Percentiles rank a stretch among this genome's conserved stretches.
Conservation (phyloP, 306 rosid species). For the Nissolia schottii region DNA sequence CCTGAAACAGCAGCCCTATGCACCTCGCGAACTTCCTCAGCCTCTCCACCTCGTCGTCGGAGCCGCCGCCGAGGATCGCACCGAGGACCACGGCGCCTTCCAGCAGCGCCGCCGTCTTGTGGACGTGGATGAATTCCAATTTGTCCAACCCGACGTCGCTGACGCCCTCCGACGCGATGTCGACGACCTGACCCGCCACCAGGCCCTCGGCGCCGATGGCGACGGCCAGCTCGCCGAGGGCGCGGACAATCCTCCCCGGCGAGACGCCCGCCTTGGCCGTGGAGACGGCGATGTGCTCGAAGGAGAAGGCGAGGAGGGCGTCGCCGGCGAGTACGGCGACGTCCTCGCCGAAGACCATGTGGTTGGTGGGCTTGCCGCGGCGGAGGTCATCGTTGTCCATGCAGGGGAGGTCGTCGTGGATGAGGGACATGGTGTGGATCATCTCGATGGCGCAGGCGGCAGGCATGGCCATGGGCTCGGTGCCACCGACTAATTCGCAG, state of each 20-base stretch:
- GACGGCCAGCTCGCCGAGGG: slow-evolving; percentile 57
- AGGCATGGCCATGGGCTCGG: slow-evolving; percentile 56
- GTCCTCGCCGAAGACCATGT: slow-evolving; percentile 81
- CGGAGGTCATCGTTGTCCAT: slow-evolving; percentile 93
- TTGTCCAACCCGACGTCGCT: slow-evolving; percentile 55
- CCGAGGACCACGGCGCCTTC: slow-evolving; percentile 71
- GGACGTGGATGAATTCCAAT: slow-evolving; percentile 64
- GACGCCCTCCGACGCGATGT: slow-evolving; percentile 54
- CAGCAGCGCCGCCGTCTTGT: slow-evolving; percentile 66
- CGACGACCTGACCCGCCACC: slow-evolving; percentile 78
- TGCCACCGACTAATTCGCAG: slow-evolving; percentile 72
- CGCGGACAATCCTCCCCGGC: slow-evolving; percentile 41
- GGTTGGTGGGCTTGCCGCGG: slow-evolving; percentile 79
- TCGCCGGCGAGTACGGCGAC: slow-evolving; percentile 83
- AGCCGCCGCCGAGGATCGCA: slow-evolving; percentile 69
- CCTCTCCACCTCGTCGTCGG: slow-evolving; percentile 51
- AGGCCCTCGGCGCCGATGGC: slow-evolving; percentile 70
- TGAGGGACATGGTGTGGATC: slow-evolving; percentile 90
- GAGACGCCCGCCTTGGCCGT: slow-evolving; percentile 44
- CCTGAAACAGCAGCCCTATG: slow-evolving; percentile 76
- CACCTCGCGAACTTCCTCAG: slow-evolving; percentile 60
- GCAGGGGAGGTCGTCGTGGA: slow-evolving; percentile 86
- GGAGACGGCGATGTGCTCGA: slow-evolving; percentile 63
- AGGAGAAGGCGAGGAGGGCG: slow-evolving; percentile 60
- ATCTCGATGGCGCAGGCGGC: slow-evolving; percentile 84